These are phyloP conservation scores for Tetrapisispora phaffii DNA, from an alignment of 805 yeast species.

Conservation along the genomic window DNA sequence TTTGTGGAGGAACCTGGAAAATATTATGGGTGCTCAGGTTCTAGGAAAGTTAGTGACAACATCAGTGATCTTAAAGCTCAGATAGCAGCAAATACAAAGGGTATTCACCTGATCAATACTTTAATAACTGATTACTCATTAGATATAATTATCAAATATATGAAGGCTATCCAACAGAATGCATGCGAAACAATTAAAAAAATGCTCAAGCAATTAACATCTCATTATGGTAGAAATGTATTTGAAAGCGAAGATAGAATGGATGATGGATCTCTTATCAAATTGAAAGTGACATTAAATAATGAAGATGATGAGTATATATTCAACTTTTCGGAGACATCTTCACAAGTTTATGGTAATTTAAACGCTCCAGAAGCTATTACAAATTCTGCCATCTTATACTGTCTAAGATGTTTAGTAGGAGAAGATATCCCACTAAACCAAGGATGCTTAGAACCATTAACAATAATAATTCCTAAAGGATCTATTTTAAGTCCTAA, in stretches of 20 bases:
- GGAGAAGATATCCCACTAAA: conserved; percentile 84
- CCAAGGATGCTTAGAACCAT: conserved; percentile 83
- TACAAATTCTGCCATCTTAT: conserved; percentile 78
- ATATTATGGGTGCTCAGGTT: conserved; percentile 81
- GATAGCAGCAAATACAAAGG: conserved; percentile 81
- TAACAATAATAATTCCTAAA: conserved; percentile 54
- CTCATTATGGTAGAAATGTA: conserved; percentile 30
- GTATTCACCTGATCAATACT: conserved; percentile 53
- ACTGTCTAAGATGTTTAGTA: conserved; percentile 76
- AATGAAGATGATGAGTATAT: conserved; percentile 47
- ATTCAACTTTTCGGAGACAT: conserved; percentile 81
- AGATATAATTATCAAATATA: conserved; percentile 54
- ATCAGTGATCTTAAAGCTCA: conserved; percentile 79
- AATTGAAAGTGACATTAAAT: conserved; percentile 43
- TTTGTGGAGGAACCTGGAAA: conserved; percentile 67
- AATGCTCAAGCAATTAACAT: conserved; percentile 38
- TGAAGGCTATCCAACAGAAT: conserved; percentile 73
- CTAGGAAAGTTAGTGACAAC: conserved; percentile 75
- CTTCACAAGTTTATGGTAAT: conserved; percentile 81
- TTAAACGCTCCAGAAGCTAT: conserved; percentile 90
- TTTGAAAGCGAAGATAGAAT: conserved; percentile 53
- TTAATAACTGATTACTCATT: conserved; percentile 56
- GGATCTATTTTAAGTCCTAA: conserved; percentile 64
- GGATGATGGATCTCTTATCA: conserved; percentile 74
- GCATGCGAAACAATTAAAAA: conserved; percentile 64